A percentile compares a stretch with the other conserved stretches of the same genome.
These are phyloP conservation scores for Euphorbia neoarborescens DNA, from an alignment of 441 rosid genomes.

Conservation along the genomic window DNA sequence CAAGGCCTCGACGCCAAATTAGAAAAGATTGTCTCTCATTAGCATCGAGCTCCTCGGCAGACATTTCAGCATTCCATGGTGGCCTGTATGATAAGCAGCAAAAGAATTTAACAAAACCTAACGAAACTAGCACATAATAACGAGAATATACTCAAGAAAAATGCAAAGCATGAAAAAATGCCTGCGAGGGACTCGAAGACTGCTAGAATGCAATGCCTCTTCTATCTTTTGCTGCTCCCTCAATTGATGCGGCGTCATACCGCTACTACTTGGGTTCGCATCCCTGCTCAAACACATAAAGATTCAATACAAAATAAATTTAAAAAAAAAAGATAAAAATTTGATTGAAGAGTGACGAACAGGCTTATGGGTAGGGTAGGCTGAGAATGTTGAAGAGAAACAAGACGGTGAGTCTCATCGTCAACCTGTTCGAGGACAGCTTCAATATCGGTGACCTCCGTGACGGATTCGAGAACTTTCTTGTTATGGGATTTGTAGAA, in stretches of 20 bases:
- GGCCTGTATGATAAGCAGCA: conserved; percentile 38
- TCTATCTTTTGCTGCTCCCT: conserved; percentile 53
- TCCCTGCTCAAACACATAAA: conserved; percentile 37
- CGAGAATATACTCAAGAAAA: background rate
- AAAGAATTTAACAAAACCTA: background rate
- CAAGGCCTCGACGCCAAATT: conserved; percentile 75
- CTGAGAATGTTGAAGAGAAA: conserved; percentile 30
- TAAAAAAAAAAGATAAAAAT: background rate
- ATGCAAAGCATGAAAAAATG: conserved; percentile 11
- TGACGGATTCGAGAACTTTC: conserved; percentile 72
- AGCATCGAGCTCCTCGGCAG: conserved; percentile 68
- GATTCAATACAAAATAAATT: background rate
- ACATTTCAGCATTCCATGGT: conserved; percentile 69
- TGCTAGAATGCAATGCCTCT: conserved; percentile 52
- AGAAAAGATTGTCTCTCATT: conserved; percentile 73
- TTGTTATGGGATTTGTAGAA: conserved; percentile 49
- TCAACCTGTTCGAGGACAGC: conserved; percentile 70
- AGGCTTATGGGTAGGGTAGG: conserved; percentile 47
- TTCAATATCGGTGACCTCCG: conserved; percentile 69
- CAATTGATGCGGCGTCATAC: conserved; percentile 47
- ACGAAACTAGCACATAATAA: background rate
- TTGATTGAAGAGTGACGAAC: conserved; percentile 26
- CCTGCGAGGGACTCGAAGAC: conserved; percentile 80
- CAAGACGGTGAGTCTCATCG: conserved; percentile 53
- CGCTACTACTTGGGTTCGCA: conserved; percentile 35